Evolutionary conservation across 1,139 yeast species (phyloP).

Genomic region (Blastobotrys indianensis): DNA sequence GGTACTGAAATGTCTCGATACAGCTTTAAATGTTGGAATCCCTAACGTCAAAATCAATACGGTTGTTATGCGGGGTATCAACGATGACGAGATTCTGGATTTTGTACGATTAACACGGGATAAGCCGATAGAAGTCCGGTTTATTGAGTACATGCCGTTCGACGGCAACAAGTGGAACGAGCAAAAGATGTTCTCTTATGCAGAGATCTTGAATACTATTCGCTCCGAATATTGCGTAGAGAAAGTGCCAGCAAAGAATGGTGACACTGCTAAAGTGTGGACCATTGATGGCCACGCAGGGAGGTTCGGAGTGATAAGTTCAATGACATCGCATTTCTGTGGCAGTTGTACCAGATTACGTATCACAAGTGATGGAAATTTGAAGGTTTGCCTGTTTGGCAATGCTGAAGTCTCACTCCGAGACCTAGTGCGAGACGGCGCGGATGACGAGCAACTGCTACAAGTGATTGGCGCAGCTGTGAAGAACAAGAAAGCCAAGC

Average conservation of each 20-base stretch:
- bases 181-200: slow-evolving; percentile 39
- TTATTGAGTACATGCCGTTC: slow-evolving; percentile 53
- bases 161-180: slow-evolving; percentile 47
- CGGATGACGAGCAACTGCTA: slow-evolving; percentile 33
- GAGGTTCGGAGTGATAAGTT: slow-evolving; percentile 44
- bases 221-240: slow-evolving; percentile 23
- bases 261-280: slow-evolving; percentile 45
- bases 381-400: slow-evolving; percentile 49
- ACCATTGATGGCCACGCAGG: slow-evolving; percentile 39
- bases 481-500: slow-evolving; percentile 41
- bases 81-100: slow-evolving; percentile 45
- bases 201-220: slow-evolving; percentile 38
- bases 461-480: slow-evolving; percentile 41
- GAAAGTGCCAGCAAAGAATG: slow-evolving; percentile 31
- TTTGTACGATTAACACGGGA: slow-evolving; percentile 40
- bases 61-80: slow-evolving; percentile 45
- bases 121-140: slow-evolving; percentile 42
- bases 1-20: slow-evolving; percentile 40
- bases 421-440: slow-evolving; percentile 38
- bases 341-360: slow-evolving; percentile 45
- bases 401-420: slow-evolving; percentile 44
- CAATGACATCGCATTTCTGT: slow-evolving; percentile 49
- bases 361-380: slow-evolving; percentile 46
- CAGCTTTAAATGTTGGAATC: slow-evolving; percentile 40
- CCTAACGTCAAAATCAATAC: slow-evolving; percentile 43